Conservation (phyloP, 176 grass and related monocot genomes). For the Paspalum vaginatum region DNA sequence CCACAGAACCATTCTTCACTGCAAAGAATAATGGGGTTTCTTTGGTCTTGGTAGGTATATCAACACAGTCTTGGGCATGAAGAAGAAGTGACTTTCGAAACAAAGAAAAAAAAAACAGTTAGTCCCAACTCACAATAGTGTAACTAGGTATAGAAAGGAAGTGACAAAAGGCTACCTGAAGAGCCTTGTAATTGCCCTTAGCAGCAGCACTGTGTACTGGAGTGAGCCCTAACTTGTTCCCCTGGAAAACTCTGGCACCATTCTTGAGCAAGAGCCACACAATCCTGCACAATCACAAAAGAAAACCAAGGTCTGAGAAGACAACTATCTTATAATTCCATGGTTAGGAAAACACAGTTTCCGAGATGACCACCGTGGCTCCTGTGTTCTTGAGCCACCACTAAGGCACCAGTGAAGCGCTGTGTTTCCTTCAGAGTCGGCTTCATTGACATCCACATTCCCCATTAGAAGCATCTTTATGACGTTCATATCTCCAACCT, state of each 20-base stretch:
- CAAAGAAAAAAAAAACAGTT: conserved; percentile 39
- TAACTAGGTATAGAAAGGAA: conserved; percentile 5
- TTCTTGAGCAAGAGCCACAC: conserved; percentile 61
- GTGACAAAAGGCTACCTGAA: conserved; percentile 52
- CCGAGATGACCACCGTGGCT: conserved; percentile 45
- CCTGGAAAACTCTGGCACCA: conserved; percentile 61
- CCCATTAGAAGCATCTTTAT: conserved; percentile 66
- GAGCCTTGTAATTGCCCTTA: conserved; percentile 69
- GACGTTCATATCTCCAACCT: conserved; percentile 53
- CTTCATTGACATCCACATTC: conserved; percentile 58
- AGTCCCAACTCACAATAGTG: conserved; percentile 26
- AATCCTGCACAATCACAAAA: conserved; percentile 42
- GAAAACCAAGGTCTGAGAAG: background rate
- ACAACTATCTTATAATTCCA: conserved; percentile 9
- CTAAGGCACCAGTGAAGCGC: conserved; percentile 72
- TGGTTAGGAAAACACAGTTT: conserved; percentile 13
- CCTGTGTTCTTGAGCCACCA: conserved; percentile 55
- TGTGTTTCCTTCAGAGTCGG: conserved; percentile 57
- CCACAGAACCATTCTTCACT: conserved; percentile 54
- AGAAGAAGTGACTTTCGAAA: conserved; percentile 55
- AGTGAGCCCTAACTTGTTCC: conserved; percentile 64
- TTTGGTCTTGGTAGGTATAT: conserved; percentile 67
- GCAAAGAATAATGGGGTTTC: conserved; percentile 70
- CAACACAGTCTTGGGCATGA: conserved; percentile 60
- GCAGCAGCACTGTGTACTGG: conserved; percentile 60